Evolutionary conservation across 2,329 filamentous ascomycete genomes (phyloP).

Genomic region (Neonectria ditissima): DNA sequence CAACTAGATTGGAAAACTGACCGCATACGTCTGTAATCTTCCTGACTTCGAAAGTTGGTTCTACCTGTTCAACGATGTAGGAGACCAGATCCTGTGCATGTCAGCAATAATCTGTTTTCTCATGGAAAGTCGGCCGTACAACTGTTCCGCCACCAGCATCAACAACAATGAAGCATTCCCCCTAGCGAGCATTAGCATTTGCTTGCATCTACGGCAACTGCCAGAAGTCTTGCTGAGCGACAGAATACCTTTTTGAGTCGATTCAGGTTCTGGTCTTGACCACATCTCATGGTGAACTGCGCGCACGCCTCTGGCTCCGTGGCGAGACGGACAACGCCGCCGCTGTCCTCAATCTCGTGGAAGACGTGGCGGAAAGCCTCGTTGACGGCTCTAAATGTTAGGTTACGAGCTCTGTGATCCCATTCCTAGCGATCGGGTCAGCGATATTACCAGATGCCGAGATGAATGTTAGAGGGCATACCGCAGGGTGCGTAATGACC

Average conservation of each 20-base stretch:
- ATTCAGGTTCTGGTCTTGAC: conserved; percentile 2
- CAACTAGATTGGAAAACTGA: neutral
- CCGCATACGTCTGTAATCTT: conserved; percentile 15
- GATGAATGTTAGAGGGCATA: neutral
- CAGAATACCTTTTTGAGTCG: conserved; percentile 18
- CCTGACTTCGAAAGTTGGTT: conserved; percentile 14
- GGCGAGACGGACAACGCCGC: conserved; percentile 11
- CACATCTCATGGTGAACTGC: conserved; percentile 24
- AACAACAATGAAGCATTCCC: conserved; percentile 30
- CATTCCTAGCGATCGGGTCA: conserved; percentile 16
- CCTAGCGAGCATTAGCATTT: neutral
- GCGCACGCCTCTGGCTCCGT: conserved; percentile 32
- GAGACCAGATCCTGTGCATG: conserved; percentile 24
- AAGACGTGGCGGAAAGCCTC: conserved; percentile 22
- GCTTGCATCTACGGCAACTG: neutral
- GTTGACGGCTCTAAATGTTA: conserved; percentile 29
- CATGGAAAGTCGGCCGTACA: conserved; percentile 3
- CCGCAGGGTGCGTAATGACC: conserved; percentile 30
- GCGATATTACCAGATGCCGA: neutral
- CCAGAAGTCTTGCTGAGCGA: no score
- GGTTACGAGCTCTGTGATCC: conserved; percentile 26
- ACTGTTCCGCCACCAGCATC: conserved; percentile 34
- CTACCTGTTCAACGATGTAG: conserved; percentile 20
- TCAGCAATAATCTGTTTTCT: neutral
- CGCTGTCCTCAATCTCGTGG: neutral